Evolutionary conservation across 2,329 filamentous ascomycete genomes (phyloP).

Genomic region (Alternaria rosae): DNA sequence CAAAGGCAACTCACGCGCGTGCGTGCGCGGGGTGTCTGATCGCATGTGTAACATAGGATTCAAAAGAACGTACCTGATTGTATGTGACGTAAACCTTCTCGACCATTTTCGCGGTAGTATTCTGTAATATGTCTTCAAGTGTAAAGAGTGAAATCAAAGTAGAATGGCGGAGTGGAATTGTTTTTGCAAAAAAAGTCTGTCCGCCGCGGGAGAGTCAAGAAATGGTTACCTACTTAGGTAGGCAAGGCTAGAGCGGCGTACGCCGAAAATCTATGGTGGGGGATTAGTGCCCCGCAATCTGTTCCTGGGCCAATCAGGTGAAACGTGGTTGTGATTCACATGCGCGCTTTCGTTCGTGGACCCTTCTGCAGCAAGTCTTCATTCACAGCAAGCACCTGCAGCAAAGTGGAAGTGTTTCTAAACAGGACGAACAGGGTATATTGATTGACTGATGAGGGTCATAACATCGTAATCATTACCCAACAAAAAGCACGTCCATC

Average conservation of each 20-base stretch:
- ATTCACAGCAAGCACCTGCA: background rate
- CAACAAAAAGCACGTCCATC: conserved; percentile 7
- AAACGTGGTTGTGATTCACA: background rate
- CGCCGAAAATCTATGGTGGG: conserved; percentile 17
- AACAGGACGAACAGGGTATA: conserved; percentile 2
- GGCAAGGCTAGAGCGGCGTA: conserved; percentile 16
- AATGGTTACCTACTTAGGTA: conserved; percentile 16
- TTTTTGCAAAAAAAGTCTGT: conserved; percentile 16
- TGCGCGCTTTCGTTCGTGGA: background rate
- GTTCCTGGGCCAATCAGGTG: conserved; percentile 1
- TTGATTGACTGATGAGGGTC: conserved; percentile 16
- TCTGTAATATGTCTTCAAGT: background rate
- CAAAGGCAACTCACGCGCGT: conserved; percentile 11
- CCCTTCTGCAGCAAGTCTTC: background rate
- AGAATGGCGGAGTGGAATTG: background rate
- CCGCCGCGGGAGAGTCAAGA: conserved; percentile 11
- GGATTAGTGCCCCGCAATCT: conserved; percentile 7
- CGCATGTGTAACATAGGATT: conserved; percentile 12
- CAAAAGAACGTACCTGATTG: conserved; percentile 49
- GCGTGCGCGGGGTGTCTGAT: conserved; percentile 9
- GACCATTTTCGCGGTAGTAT: conserved; percentile 43
- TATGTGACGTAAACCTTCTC: conserved; percentile 55
- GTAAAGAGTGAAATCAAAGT: background rate
- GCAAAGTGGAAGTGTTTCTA: background rate
- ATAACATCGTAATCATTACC: conserved; percentile 28